Evolutionary conservation across 2,329 filamentous ascomycete species (phyloP).

Genomic region (Aspergillus phoenicis): DNA sequence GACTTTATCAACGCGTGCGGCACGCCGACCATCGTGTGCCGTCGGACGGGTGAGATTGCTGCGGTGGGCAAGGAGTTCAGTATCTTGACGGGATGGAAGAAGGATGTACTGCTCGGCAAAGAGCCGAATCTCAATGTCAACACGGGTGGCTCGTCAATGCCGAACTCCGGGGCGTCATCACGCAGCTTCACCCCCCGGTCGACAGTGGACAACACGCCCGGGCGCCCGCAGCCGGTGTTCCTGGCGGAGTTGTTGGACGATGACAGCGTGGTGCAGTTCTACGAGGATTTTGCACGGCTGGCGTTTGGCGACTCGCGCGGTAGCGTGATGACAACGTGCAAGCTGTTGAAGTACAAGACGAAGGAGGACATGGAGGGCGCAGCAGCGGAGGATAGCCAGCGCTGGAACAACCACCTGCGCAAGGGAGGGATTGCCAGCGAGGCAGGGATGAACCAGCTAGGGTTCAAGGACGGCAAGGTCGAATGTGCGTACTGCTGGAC

Average conservation of each 20-base stretch:
- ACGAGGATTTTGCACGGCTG: conserved; percentile 90
- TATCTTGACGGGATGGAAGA: conserved; percentile 92
- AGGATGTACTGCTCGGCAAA: conserved; percentile 83
- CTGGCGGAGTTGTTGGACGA: conserved; percentile 91
- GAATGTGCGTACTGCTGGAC: conserved; percentile 97
- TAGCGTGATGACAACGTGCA: conserved; percentile 79
- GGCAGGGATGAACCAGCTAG: conserved; percentile 77
- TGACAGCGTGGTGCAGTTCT: conserved; percentile 89
- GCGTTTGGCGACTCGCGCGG: conserved; percentile 90
- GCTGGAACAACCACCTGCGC: conserved; percentile 45
- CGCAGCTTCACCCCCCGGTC: conserved; percentile 53
- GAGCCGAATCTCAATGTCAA: conserved; percentile 88
- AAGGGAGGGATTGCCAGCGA: conserved; percentile 52
- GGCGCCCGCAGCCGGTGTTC: conserved; percentile 75
- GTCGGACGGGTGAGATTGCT: conserved; percentile 91
- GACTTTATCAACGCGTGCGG: conserved; percentile 87
- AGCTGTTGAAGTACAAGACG: conserved; percentile 85
- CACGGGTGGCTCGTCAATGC: conserved; percentile 55
- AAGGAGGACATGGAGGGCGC: conserved; percentile 58
- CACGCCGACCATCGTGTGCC: conserved; percentile 87
- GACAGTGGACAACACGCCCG: conserved; percentile 44
- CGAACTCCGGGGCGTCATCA: conserved; percentile 45
- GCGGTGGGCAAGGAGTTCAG: conserved; percentile 95
- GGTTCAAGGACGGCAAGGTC: conserved; percentile 81
- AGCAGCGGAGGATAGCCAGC: conserved; percentile 52